These are phyloP conservation scores for Fusarium sp. DNA, from an alignment of 2,329 filamentous ascomycete genomes.

Conservation along the genomic window DNA sequence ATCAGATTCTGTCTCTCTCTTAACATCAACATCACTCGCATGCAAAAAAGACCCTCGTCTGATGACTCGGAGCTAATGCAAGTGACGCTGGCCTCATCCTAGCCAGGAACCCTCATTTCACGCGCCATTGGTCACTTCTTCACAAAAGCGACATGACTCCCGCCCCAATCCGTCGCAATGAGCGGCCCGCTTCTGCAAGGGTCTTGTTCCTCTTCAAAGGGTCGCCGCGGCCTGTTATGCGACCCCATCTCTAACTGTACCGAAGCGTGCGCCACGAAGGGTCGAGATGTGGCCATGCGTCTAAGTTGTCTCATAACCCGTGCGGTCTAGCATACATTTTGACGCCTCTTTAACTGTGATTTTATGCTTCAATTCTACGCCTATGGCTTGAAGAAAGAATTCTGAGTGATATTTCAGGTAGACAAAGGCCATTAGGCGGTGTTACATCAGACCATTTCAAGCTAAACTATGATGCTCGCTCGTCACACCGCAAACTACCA, in stretches of 20 bases:
- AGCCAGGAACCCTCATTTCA: conserved; percentile 40
- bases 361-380: background rate
- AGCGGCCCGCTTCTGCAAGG: conserved; percentile 49
- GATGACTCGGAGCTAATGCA: conserved; percentile 47
- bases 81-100: conserved; percentile 48
- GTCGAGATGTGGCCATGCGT: conserved; percentile 22
- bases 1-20: background rate
- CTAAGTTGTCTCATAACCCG: conserved; percentile 17
- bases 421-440: conserved; percentile 22
- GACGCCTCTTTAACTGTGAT: background rate
- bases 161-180: conserved; percentile 38
- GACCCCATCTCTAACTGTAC: conserved; percentile 33
- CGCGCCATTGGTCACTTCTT: conserved; percentile 40
- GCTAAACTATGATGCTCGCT: conserved; percentile 37
- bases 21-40: conserved; percentile 19
- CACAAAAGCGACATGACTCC: conserved; percentile 38
- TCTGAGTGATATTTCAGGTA: background rate
- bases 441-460: conserved; percentile 45
- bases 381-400: background rate
- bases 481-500: conserved; percentile 45
- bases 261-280: conserved; percentile 26
- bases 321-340: background rate
- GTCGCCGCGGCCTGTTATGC: conserved; percentile 44
- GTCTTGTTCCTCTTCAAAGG: conserved; percentile 35
- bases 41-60: conserved; percentile 30